Conservation (phyloP, 2,329 filamentous ascomycete species). For the Xylaria sp. region DNA sequence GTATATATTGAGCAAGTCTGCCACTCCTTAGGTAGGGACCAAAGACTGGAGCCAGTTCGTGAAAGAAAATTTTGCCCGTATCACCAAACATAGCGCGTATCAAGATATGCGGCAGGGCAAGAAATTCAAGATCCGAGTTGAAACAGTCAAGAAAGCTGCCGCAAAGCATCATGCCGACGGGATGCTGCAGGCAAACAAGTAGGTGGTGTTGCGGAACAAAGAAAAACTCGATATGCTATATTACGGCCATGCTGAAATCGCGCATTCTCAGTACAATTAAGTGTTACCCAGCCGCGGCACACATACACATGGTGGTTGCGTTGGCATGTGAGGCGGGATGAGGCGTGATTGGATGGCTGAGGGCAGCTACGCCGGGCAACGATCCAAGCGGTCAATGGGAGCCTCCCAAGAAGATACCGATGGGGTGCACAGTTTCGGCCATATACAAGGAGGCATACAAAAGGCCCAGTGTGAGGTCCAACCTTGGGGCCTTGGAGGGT, state of each 20-base stretch:
- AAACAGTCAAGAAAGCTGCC: conserved; percentile 2
- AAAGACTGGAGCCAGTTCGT: neutral
- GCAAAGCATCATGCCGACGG: conserved; percentile 11
- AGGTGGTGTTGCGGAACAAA: conserved; percentile 8
- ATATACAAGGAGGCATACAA: neutral
- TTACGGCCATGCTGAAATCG: neutral
- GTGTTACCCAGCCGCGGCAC: conserved; percentile 9
- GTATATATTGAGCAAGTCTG: neutral
- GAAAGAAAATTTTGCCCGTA: neutral
- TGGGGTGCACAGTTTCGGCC: neutral
- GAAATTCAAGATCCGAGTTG: neutral
- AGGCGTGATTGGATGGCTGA: neutral
- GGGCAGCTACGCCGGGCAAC: conserved; percentile 1
- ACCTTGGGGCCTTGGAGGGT: conserved; percentile 17
- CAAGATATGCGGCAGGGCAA: neutral
- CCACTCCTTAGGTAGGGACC: neutral
- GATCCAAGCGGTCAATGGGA: neutral
- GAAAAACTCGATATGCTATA: neutral
- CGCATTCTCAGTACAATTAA: neutral
- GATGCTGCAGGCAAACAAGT: conserved; percentile 1
- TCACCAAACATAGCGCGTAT: neutral
- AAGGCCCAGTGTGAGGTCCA: conserved; percentile 11
- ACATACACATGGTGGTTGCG: neutral
- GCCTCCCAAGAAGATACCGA: neutral
- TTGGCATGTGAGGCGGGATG: neutral